Percentiles rank a stretch among this genome's conserved stretches.
phyloP scores from a whole-genome alignment of 371 early-diverging fungal genomes.

The Catenaria anguillulae region DNA sequence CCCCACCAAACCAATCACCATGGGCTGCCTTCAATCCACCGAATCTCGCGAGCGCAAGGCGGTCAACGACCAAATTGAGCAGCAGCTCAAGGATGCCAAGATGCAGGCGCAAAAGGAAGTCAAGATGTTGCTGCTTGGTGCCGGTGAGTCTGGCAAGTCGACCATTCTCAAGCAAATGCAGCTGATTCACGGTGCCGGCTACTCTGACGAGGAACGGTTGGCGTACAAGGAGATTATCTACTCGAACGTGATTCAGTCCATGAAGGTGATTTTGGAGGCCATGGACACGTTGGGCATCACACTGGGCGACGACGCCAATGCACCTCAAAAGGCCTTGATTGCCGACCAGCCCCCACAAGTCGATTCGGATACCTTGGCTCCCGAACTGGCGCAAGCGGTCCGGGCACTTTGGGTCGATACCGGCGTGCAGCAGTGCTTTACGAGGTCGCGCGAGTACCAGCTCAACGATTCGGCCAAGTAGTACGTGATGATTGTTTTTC shows the following conservation, averaged over 20 bases:
- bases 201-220: slow-evolving; percentile 10
- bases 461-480: slow-evolving; percentile 15
- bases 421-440: slow-evolving; percentile 10
- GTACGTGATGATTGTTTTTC: background rate
- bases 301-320: slow-evolving; percentile 24
- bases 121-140: slow-evolving; percentile 89
- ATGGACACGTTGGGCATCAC: slow-evolving; percentile 9
- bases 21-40: slow-evolving; percentile 82
- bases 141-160: slow-evolving; percentile 94
- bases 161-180: slow-evolving; percentile 95
- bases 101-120: slow-evolving; percentile 68
- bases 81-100: slow-evolving; percentile 64
- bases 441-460: slow-evolving; percentile 11
- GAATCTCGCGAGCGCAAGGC: slow-evolving; percentile 69
- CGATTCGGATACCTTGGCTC: slow-evolving; percentile 6
- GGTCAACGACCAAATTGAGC: slow-evolving; percentile 77
- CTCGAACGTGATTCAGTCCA: slow-evolving; percentile 11
- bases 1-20: too few relatives aligned
- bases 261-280: slow-evolving; percentile 13
- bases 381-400: slow-evolving; percentile 9
- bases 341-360: slow-evolving; percentile 44
- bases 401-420: slow-evolving; percentile 10
- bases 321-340: slow-evolving; percentile 47
- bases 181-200: slow-evolving; percentile 78
- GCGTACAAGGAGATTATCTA: slow-evolving; percentile 12